Evolutionary conservation across 345 rosid species (phyloP).

Genomic region (Boechera retrofracta): DNA sequence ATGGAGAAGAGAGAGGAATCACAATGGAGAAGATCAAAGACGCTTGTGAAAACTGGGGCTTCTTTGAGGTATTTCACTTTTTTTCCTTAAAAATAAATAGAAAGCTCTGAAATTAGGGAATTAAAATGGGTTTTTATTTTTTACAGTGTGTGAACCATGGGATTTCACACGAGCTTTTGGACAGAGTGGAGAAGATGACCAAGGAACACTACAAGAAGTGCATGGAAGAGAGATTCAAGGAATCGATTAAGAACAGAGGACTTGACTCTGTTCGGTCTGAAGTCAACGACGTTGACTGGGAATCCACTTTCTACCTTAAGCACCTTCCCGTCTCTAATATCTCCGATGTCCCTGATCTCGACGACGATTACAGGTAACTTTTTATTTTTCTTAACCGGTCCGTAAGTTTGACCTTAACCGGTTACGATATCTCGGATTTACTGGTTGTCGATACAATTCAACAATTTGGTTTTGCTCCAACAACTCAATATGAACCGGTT

Average conservation of each 20-base stretch:
- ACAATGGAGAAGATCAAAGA: constrained; percentile 79
- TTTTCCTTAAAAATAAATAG: neutral
- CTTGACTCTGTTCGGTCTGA: constrained; percentile 65
- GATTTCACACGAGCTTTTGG: constrained; percentile 66
- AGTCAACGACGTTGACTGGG: constrained; percentile 91
- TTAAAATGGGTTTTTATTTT: too few species aligned
- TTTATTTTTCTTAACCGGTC: constrained; percentile 20
- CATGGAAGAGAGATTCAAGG: constrained; percentile 87
- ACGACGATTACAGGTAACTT: constrained; percentile 68
- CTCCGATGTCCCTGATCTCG: constrained; percentile 72
- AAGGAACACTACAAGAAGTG: constrained; percentile 84
- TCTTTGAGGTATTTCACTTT: constrained; percentile 70
- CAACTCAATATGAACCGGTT: neutral
- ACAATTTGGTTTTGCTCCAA: neutral
- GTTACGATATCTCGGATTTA: neutral
- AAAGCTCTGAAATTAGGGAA: neutral
- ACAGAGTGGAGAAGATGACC: constrained; percentile 74
- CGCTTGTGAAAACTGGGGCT: constrained; percentile 99
- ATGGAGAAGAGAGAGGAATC: constrained; percentile 65
- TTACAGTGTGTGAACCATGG: constrained; percentile 80
- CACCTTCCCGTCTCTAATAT: constrained; percentile 81
- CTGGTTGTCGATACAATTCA: constrained; percentile 2
- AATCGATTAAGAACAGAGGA: constrained; percentile 65
- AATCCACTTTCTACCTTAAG: constrained; percentile 72
- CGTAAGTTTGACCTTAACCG: neutral